Conservation (phyloP, 495 filamentous ascomycete genomes). For the Aspergillus heteromorphus region DNA sequence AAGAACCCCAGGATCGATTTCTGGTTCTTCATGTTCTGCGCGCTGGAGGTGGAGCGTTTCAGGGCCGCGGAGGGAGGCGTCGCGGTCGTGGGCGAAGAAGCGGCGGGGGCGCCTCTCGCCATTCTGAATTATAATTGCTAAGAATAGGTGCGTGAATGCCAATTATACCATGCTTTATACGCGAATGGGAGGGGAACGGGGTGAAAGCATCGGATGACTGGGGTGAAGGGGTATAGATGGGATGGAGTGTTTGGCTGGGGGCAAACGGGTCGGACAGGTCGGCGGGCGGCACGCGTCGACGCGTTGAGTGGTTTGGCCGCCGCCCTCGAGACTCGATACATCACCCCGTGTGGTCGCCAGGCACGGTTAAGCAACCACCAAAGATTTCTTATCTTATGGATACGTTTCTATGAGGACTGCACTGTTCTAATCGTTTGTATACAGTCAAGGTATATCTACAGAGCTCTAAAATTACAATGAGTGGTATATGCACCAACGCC, state of each 20-base stretch:
- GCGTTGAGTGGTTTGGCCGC: constrained; percentile 32
- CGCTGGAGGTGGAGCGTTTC: constrained; percentile 42
- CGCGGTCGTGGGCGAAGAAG: constrained; percentile 34
- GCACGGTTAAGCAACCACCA: too few species aligned
- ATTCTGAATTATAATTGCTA: constrained; percentile 15
- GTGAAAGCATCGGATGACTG: background rate
- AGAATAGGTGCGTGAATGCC: background rate
- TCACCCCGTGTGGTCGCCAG: too few species aligned
- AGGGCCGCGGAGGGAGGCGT: constrained; percentile 36
- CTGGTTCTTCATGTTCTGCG: constrained; percentile 62
- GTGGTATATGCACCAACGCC: background rate
- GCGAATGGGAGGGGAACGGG: background rate
- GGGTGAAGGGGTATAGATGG: too few species aligned
- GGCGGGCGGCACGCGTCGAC: constrained; percentile 34
- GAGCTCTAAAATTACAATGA: constrained; percentile 2
- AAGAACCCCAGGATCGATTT: constrained; percentile 85
- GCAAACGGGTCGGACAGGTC: constrained; percentile 20
- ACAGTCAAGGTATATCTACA: constrained; percentile 1
- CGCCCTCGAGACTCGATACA: constrained; percentile 1
- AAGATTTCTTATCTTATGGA: too few species aligned
- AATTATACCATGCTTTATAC: constrained; percentile 1
- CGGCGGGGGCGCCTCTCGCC: constrained; percentile 32
- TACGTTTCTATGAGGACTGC: too few species aligned
- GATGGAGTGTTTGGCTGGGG: constrained; percentile 1
- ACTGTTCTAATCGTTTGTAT: too few species aligned